phyloP scores from a whole-genome alignment of 2,329 filamentous ascomycete species.

The Dissoconium aciculare region DNA sequence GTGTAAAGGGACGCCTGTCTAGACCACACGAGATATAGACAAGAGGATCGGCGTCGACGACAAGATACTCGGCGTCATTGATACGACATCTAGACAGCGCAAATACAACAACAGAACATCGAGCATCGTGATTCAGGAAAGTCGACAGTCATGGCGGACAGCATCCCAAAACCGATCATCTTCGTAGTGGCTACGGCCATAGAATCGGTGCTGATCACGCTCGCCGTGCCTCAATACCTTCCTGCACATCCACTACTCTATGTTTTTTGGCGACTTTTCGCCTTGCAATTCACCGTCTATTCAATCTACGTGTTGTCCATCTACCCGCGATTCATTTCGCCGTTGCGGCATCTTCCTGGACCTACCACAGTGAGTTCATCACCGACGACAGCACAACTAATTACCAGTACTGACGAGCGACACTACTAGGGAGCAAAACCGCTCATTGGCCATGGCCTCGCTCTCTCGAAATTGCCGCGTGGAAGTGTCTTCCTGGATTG shows the following conservation, averaged over 20 bases:
- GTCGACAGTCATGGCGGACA: neutral
- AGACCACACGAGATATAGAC: too few species aligned
- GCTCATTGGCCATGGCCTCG: conserved; percentile 26
- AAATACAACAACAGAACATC: too few species aligned
- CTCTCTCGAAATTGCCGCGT: conserved; percentile 23
- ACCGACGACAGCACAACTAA: too few species aligned
- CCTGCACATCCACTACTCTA: conserved; percentile 11
- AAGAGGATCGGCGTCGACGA: too few species aligned
- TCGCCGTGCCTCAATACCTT: conserved; percentile 9
- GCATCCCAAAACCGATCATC: conserved; percentile 2
- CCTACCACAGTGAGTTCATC: too few species aligned
- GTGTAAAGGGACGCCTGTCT: too few species aligned
- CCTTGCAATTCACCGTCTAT: conserved; percentile 7
- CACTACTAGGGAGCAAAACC: too few species aligned
- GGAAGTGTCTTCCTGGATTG: conserved; percentile 22
- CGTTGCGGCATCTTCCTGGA: conserved; percentile 27
- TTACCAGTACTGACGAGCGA: too few species aligned
- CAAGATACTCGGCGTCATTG: too few species aligned
- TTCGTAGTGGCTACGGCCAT: conserved; percentile 1
- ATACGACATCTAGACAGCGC: too few species aligned
- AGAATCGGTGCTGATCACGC: conserved; percentile 2
- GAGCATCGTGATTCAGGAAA: too few species aligned
- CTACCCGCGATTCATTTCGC: conserved; percentile 27
- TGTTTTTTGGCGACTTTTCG: conserved; percentile 10
- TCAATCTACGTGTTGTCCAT: conserved; percentile 11